Evolutionary conservation across 345 rosid genomes (phyloP), one percentile per base, ranked within the genome.

Genomic region (Firmiana major): DNA sequence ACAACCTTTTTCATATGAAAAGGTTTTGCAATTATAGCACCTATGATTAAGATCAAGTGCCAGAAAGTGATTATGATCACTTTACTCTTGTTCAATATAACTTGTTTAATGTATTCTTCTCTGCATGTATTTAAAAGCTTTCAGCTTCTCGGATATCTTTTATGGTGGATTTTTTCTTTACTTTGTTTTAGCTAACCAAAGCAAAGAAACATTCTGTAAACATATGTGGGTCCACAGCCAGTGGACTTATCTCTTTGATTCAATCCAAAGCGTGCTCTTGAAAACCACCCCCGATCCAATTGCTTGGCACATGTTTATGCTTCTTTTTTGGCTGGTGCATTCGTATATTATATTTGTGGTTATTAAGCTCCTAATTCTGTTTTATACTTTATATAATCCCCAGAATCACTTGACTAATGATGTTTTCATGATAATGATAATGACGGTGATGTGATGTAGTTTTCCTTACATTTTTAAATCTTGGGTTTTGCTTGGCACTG

Each of bases 261-360:
- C 88, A 90, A 87, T 76, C 93, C 98, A 90, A 93, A 89, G 98
- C 99, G 99, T 95, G 99, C 96, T 79, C 94, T 92, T 85, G 97
- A 84, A 85, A 90, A 79, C 85, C 85, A 71, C 77, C 75, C 85
- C 86, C 76, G 7, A 46, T 81, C 84, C 71, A 75, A 74, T 81
- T 90, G 92, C 91, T 81, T 38, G 78, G 85, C 91, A 90, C 92
- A 89, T 83, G 89, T 86, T 89, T 87, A 91, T 89, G 86, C 97
- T 89, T 94, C 93, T 87, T 84, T 88, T 89, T 88, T 88, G 97
- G 86, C 92, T 84, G 85, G 40, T 80, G 53, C 55, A 38, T 78
- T 75, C 77, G 63, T 79, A 77, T 38, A 4, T 38, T 3, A 38
- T 81, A 76, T 83, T 48, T 77, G 36, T 74, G 63, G 64, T 76